Conservation (phyloP, 2,329 filamentous ascomycete genomes). For the Ceratocystis cubensis region DNA sequence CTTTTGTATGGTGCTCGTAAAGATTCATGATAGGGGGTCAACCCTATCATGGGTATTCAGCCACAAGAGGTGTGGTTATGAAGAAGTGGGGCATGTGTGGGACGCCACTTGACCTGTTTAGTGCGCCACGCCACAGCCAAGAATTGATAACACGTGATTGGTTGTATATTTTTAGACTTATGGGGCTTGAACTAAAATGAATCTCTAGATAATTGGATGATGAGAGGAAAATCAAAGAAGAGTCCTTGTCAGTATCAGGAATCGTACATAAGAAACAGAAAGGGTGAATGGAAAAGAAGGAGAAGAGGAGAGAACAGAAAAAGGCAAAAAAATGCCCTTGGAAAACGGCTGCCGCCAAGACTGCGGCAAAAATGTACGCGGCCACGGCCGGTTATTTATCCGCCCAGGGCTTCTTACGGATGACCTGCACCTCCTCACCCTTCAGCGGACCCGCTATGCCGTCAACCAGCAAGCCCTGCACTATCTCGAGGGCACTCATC, state of each 20-base stretch:
- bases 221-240: neutral
- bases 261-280: neutral
- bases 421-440: constrained; percentile 36
- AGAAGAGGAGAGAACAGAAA: neutral
- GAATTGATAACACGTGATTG: neutral
- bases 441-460: constrained; percentile 35
- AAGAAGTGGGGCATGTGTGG: too few species aligned
- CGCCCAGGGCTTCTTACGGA: constrained; percentile 26
- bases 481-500: constrained; percentile 50
- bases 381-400: neutral
- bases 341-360: neutral
- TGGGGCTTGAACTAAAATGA: neutral
- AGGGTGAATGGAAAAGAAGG: neutral
- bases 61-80: too few species aligned
- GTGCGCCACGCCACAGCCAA: too few species aligned
- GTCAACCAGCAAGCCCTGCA: constrained; percentile 45
- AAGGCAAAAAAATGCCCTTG: neutral
- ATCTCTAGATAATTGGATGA: neutral
- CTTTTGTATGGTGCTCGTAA: too few species aligned
- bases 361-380: neutral
- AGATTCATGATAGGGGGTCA: too few species aligned
- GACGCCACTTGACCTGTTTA: too few species aligned
- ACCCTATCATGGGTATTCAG: too few species aligned
- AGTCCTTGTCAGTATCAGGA: neutral
- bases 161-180: neutral